A percentile compares a stretch with the other conserved stretches of the same genome.
Conservation (phyloP, 129 eudicot species). For the Arctium lappa region DNA sequence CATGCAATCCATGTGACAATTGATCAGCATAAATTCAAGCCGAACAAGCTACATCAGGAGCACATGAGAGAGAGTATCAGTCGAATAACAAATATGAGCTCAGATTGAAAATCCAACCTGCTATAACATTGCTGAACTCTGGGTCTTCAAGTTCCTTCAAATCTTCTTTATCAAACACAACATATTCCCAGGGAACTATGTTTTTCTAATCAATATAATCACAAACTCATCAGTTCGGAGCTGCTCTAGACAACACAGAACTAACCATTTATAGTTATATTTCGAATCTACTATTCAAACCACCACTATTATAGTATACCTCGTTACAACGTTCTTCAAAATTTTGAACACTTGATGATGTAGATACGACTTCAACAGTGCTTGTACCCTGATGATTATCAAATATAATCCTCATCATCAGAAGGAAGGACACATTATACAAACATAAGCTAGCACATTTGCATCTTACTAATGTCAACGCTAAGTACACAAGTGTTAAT, state of each 20-base stretch:
- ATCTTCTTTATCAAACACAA: constrained; percentile 34
- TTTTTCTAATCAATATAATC: constrained; percentile 14
- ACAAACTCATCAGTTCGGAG: constrained; percentile 2
- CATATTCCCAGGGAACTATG: constrained; percentile 18
- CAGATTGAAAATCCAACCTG: constrained; percentile 13
- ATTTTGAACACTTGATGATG: background rate
- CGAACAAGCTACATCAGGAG: background rate
- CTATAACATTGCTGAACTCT: constrained; percentile 2
- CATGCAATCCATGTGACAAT: too few relatives aligned
- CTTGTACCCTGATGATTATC: constrained; percentile 23
- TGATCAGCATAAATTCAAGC: too few relatives aligned
- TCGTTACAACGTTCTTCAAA: background rate
- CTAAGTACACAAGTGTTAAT: background rate
- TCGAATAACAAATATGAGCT: background rate
- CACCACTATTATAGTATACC: constrained; percentile 3
- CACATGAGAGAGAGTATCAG: background rate
- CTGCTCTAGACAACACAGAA: constrained; percentile 8
- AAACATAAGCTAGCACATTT: background rate
- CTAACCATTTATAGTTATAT: background rate
- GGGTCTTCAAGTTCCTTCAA: constrained; percentile 26
- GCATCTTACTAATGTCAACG: background rate
- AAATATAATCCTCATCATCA: background rate
- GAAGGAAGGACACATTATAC: background rate
- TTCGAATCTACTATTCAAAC: background rate
- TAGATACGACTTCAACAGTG: constrained; percentile 7